Evolutionary conservation across 2,329 filamentous ascomycete genomes (phyloP).

Genomic region (Seiridium unicorne): DNA sequence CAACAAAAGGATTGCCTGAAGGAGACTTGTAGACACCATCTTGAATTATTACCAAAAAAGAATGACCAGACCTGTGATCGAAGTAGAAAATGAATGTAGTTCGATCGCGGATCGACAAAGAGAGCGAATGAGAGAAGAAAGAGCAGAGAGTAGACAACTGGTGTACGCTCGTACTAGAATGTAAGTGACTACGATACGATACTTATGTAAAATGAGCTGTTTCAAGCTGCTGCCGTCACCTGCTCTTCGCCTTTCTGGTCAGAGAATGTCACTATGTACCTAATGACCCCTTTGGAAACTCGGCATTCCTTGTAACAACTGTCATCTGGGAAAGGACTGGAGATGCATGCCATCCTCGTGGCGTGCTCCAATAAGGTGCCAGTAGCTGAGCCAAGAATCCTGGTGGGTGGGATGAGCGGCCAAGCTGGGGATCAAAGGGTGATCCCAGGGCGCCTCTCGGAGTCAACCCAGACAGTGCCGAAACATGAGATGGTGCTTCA

Average conservation of each 20-base stretch:
- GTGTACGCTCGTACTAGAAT: background rate
- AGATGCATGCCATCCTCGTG: background rate
- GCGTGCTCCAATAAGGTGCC: no score
- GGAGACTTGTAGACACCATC: constrained; percentile 32
- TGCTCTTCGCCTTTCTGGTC: no score
- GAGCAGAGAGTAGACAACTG: background rate
- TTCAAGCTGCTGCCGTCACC: no score
- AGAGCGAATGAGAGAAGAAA: background rate
- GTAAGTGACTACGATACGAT: no score
- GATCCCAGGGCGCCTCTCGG: background rate
- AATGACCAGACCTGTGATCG: constrained; percentile 2
- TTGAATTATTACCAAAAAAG: constrained; percentile 11
- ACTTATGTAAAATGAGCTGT: background rate
- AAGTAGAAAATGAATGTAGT: constrained; percentile 1
- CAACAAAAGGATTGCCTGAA: constrained; percentile 29
- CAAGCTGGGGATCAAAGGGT: background rate
- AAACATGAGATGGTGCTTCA: constrained; percentile 8
- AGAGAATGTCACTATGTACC: no score
- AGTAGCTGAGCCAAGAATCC: no score
- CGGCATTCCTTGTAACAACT: no score
- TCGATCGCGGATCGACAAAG: constrained; percentile 7
- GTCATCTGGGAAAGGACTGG: background rate
- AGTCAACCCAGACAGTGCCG: constrained; percentile 1
- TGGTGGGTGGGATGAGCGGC: background rate
- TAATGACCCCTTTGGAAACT: no score